Percentiles rank a stretch among this genome's conserved stretches.
Evolutionary conservation across 768 basidiomycete genomes (phyloP).

Genomic region (Tylopilus cervinicoccineus): DNA sequence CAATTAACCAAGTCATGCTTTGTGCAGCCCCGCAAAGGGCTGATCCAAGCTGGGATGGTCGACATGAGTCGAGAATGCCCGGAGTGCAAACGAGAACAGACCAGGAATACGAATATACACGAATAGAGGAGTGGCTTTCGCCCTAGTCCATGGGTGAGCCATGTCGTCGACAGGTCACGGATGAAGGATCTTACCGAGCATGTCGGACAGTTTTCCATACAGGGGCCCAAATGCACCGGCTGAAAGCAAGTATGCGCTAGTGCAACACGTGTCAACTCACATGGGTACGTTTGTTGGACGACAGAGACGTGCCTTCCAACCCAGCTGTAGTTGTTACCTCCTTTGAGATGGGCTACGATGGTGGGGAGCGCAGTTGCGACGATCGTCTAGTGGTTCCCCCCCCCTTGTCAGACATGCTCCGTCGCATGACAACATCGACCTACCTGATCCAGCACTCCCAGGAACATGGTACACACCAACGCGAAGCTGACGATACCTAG

Average conservation of each 20-base stretch:
- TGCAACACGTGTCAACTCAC: background rate
- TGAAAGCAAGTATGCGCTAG: conserved; percentile 72
- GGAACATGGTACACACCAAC: conserved; percentile 23
- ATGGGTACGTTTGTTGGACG: background rate
- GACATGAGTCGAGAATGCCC: background rate
- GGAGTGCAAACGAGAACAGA: conserved; percentile 28
- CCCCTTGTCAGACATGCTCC: background rate
- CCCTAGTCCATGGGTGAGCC: conserved; percentile 28
- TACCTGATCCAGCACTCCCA: conserved; percentile 56
- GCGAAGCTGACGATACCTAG: conserved; percentile 22
- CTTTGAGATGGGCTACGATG: conserved; percentile 58
- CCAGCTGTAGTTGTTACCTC: conserved; percentile 64
- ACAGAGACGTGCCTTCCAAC: conserved; percentile 50
- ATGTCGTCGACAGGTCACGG: background rate
- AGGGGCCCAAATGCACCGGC: conserved; percentile 63
- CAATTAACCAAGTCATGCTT: conserved; percentile 71
- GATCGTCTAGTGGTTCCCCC: conserved; percentile 42
- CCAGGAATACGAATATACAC: conserved; percentile 62
- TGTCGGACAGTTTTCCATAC: conserved; percentile 75
- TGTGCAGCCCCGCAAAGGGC: conserved; percentile 81
- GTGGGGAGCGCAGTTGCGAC: conserved; percentile 70
- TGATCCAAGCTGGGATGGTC: conserved; percentile 60
- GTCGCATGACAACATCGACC: background rate
- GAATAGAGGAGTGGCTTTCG: conserved; percentile 70
- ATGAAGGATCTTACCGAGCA: conserved; percentile 28